Percentiles rank a stretch among this genome's conserved stretches.
Conservation (phyloP, 495 filamentous ascomycete genomes). For the Aspergillus cristatus region DNA sequence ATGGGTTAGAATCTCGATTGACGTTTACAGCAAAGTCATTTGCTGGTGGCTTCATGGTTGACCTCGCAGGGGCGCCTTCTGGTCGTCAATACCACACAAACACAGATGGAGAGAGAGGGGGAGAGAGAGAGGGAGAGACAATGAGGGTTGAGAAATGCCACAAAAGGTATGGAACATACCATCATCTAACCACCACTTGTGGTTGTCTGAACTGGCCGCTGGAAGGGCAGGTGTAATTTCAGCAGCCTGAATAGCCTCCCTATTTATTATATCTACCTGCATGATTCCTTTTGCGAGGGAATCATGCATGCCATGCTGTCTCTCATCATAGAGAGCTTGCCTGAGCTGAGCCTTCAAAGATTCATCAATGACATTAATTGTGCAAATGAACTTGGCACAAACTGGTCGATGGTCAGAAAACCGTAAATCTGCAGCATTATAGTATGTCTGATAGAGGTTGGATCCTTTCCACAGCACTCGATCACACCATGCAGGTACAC, state of each 20-base stretch:
- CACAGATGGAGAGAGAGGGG: slow-evolving; percentile 1
- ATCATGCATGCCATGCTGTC: slow-evolving; percentile 49
- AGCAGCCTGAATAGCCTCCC: slow-evolving; percentile 64
- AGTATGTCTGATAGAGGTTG: slow-evolving; percentile 72
- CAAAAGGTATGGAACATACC: slow-evolving; percentile 26
- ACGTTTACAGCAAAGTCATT: slow-evolving; percentile 56
- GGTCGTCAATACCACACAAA: slow-evolving; percentile 11
- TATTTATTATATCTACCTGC: slow-evolving; percentile 56
- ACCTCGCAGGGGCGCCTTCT: slow-evolving; percentile 63
- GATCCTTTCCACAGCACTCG: slow-evolving; percentile 78
- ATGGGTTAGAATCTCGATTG: slow-evolving; percentile 73
- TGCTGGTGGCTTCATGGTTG: slow-evolving; percentile 54
- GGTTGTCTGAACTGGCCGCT: slow-evolving; percentile 77
- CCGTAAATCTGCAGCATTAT: slow-evolving; percentile 64
- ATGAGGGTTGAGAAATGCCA: not conserved
- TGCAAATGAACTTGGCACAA: slow-evolving; percentile 77
- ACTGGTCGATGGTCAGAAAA: slow-evolving; percentile 96
- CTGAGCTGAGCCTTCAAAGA: slow-evolving; percentile 58
- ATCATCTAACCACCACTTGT: slow-evolving; percentile 94
- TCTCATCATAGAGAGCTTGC: slow-evolving; percentile 59
- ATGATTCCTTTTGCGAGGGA: slow-evolving; percentile 23
- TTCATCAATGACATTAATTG: slow-evolving; percentile 71
- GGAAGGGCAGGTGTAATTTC: slow-evolving; percentile 73
- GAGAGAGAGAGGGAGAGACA: not conserved
- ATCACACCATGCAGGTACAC: slow-evolving; percentile 97